Conservation (phyloP, 768 basidiomycete species). For the Dacryopinax primogenitus region DNA sequence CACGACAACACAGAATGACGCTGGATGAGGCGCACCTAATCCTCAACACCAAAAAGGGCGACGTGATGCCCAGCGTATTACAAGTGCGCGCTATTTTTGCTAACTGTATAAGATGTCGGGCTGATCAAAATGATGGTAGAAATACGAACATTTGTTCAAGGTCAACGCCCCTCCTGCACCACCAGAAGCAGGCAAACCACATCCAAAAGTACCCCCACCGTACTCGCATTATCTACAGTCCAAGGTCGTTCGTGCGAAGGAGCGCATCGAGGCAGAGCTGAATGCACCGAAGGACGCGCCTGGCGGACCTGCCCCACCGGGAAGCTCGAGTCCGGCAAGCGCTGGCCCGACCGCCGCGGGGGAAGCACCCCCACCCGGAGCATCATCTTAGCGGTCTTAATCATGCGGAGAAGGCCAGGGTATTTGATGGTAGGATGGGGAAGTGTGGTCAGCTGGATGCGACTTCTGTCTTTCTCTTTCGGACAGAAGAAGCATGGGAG, state of each 20-base stretch:
- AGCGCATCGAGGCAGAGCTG: constrained; percentile 86
- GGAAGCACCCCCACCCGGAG: not conserved
- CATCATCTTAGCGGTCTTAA: not conserved
- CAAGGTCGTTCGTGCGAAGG: constrained; percentile 88
- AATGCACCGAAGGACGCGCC: constrained; percentile 20
- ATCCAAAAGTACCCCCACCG: constrained; percentile 29
- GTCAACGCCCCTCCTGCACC: constrained; percentile 61
- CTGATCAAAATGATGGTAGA: constrained; percentile 34
- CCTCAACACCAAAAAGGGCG: constrained; percentile 70
- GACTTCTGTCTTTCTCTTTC: not conserved
- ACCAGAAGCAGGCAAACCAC: constrained; percentile 36
- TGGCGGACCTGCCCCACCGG: not conserved
- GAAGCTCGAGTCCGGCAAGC: not conserved
- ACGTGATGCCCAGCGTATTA: constrained; percentile 51
- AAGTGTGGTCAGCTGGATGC: not conserved
- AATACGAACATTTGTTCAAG: constrained; percentile 87
- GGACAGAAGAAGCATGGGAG: not conserved
- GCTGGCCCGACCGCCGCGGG: not conserved
- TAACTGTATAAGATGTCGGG: not conserved
- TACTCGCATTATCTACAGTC: constrained; percentile 91
- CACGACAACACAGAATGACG: constrained; percentile 81
- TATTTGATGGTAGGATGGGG: not conserved
- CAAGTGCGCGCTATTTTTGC: constrained; percentile 40
- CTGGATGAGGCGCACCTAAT: constrained; percentile 90
- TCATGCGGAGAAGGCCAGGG: not conserved